Conservation (phyloP, 768 basidiomycete genomes). For the Leccinum obscurum region DNA sequence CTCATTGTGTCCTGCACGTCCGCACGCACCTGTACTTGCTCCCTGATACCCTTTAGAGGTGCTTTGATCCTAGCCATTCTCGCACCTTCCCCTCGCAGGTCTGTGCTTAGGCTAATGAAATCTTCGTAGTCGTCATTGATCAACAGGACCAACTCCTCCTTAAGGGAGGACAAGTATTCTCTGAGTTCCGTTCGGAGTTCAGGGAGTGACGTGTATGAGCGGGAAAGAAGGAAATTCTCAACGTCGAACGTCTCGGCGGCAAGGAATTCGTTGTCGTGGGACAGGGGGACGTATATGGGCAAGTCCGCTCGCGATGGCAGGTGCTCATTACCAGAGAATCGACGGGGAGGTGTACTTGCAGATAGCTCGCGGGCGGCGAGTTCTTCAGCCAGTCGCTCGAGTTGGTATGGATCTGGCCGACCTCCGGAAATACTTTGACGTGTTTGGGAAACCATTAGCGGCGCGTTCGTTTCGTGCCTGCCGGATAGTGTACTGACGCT, state of each 20-base stretch:
- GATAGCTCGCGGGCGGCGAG: constrained; percentile 55
- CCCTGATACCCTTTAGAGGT: constrained; percentile 64
- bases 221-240: constrained; percentile 85
- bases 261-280: constrained; percentile 77
- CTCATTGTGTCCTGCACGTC: constrained; percentile 1
- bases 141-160: constrained; percentile 91
- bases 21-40: constrained; percentile 64
- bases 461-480: background rate
- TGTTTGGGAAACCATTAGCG: constrained; percentile 19
- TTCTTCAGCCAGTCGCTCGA: constrained; percentile 74
- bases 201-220: constrained; percentile 80
- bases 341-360: constrained; percentile 11
- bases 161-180: constrained; percentile 78
- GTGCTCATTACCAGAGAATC: constrained; percentile 11
- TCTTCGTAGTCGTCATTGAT: constrained; percentile 99
- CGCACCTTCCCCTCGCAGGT: constrained; percentile 81
- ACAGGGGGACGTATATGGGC: constrained; percentile 68
- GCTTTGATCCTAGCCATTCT: constrained; percentile 65
- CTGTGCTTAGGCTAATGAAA: constrained; percentile 94
- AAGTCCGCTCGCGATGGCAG: constrained; percentile 42
- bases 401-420: constrained; percentile 56
- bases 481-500: constrained; percentile 1
- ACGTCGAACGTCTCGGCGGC: constrained; percentile 70
- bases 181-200: constrained; percentile 87
- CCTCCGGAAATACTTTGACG: constrained; percentile 15